phyloP scores from a whole-genome alignment of 108 stramenopile species.

The Parietichytrium sp. region DNA sequence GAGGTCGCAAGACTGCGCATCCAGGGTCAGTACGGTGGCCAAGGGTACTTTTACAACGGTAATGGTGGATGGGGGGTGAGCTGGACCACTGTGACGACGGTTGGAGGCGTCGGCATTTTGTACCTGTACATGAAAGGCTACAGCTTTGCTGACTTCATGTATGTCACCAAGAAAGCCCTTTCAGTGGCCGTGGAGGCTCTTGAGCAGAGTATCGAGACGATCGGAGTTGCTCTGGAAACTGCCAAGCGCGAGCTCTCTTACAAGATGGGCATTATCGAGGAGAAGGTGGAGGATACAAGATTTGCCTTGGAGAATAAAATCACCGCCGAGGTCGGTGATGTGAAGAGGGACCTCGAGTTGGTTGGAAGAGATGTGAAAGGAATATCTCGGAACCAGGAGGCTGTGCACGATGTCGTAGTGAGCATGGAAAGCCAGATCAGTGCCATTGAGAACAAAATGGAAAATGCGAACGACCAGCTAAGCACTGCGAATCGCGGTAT shows the following conservation, averaged over 20 bases:
- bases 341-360: slow-evolving; percentile 12
- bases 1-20: slow-evolving; percentile 34
- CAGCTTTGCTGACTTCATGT: slow-evolving; percentile 30
- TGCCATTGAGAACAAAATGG: background rate
- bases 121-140: slow-evolving; percentile 38
- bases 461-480: background rate
- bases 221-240: slow-evolving; percentile 8
- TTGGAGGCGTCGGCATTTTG: background rate
- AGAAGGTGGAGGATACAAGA: slow-evolving; percentile 30
- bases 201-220: slow-evolving; percentile 30
- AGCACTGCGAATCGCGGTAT: slow-evolving; percentile 9
- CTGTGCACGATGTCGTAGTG: background rate
- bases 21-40: slow-evolving; percentile 32
- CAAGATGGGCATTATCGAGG: slow-evolving; percentile 29
- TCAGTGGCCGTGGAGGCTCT: slow-evolving; percentile 28
- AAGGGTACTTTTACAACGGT: slow-evolving; percentile 28
- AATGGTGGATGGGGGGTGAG: slow-evolving; percentile 18
- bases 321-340: slow-evolving; percentile 15
- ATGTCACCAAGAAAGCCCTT: slow-evolving; percentile 35
- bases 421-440: slow-evolving; percentile 32
- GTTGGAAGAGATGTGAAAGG: slow-evolving; percentile 20
- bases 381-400: slow-evolving; percentile 12
- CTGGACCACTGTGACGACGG: slow-evolving; percentile 25
- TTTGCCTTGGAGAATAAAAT: background rate
- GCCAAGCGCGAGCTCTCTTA: slow-evolving; percentile 36